Evolutionary conservation across 2,329 filamentous ascomycete genomes (phyloP).

Genomic region (Purpureocillium lavendulum): DNA sequence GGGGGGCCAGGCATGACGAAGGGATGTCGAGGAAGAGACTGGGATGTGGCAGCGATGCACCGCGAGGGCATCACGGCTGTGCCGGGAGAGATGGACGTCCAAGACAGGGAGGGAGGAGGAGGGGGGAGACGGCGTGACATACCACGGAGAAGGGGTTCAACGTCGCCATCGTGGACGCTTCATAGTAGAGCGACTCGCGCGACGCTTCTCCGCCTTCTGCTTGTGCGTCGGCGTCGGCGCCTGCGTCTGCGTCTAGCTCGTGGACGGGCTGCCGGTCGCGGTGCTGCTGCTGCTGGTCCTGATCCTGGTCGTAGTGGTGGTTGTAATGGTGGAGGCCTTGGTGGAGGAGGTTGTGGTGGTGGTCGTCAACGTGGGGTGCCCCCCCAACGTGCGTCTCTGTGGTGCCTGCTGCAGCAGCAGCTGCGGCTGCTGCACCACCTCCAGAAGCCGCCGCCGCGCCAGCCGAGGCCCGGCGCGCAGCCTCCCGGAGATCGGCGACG

Average conservation of each 20-base stretch:
- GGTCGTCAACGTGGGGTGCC: no score
- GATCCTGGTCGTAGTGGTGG: conserved; percentile 1
- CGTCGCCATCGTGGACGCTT: conserved; percentile 48
- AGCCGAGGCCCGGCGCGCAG: conserved; percentile 4
- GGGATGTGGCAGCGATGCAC: no score
- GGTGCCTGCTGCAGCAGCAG: background rate
- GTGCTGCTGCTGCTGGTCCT: background rate
- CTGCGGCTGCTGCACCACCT: background rate
- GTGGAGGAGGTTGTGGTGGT: no score
- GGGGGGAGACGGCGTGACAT: conserved; percentile 20
- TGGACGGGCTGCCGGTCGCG: background rate
- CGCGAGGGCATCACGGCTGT: background rate
- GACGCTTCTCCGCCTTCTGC: conserved; percentile 10
- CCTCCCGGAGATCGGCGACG: conserved; percentile 10
- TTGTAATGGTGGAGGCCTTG: background rate
- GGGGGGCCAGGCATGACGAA: no score
- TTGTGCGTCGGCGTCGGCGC: conserved; percentile 14
- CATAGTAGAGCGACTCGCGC: conserved; percentile 45
- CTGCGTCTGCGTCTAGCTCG: conserved; percentile 4
- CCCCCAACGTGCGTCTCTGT: no score
- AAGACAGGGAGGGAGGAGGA: background rate
- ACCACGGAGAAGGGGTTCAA: conserved; percentile 47
- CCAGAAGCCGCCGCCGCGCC: background rate
- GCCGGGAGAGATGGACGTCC: background rate
- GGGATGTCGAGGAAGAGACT: no score